Base-by-base conservation (phyloP, 1,284 basidiomycete species). In the Tilletia walkeri region DNA sequence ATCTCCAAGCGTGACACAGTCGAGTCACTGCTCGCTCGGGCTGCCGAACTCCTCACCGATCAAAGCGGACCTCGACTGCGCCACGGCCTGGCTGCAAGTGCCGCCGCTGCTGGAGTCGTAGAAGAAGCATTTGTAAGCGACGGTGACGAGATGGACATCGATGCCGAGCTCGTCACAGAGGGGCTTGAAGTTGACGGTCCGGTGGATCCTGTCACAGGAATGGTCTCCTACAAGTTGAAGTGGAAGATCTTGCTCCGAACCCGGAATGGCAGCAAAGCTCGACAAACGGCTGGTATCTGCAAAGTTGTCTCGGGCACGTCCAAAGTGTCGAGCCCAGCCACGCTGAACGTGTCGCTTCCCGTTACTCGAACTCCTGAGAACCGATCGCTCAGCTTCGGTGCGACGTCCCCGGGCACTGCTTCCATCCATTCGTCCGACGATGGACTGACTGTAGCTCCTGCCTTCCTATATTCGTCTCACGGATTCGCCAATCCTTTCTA, bases 281-380 rank as follows among this genome's bases (percentile, higher is more conserved):
- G 12, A 9, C 16, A 38, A 16, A 3, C 9, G 34, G 3, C 12
- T 38, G 59, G 36, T 7, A 12, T 41, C 12, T 38, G 36, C 59
- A 63, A 63, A 34, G 59, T 63, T 41, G 59, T 63, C 16, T 7
- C 34, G n/a, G 59, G 59, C 30, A 39, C 34, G 12, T 63, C 59
- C 10, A 41, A 5, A 14, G 38, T 63, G 7, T n/a, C 38, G 12
- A 63, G 59, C 20, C 34, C 59, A 2, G 59, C 38, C 16, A 12
- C 59, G 14, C 5, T 39, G 6, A 36, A 34, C 59, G 12, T 34
- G 34, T 18, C 34, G 9, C 59, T 63, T 36, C 38, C 59, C 14
- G 18, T 7, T 38, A 9, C 39, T 9, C 7, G 39, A 34, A 63
- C 59, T 10, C 59, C 59, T 34, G 34, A 63, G 34, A 36, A 41